These are phyloP conservation scores for Beauveria caledonica DNA, from an alignment of 2,329 filamentous ascomycete genomes.

Conservation along the genomic window DNA sequence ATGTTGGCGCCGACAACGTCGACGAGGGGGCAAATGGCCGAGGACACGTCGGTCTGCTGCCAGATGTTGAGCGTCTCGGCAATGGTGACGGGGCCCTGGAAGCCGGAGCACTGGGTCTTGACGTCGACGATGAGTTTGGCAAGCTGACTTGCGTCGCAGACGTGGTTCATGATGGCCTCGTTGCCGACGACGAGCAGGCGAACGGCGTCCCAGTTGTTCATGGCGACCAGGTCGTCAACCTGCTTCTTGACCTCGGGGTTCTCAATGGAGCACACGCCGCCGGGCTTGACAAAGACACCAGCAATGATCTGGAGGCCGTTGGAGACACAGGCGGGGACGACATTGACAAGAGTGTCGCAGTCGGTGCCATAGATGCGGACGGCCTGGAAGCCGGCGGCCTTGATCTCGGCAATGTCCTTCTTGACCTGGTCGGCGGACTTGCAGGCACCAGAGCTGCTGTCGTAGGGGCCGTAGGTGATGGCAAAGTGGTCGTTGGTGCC, in stretches of 20 bases:
- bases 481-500: slow-evolving; percentile 53
- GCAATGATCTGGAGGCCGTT: slow-evolving; percentile 72
- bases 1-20: slow-evolving; percentile 81
- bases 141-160: slow-evolving; percentile 56
- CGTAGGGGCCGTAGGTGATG: slow-evolving; percentile 76
- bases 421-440: slow-evolving; percentile 52
- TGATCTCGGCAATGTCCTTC: slow-evolving; percentile 54
- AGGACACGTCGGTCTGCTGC: slow-evolving; percentile 51
- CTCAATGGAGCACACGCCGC: slow-evolving; percentile 45
- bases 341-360: slow-evolving; percentile 70
- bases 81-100: slow-evolving; percentile 69
- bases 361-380: slow-evolving; percentile 88
- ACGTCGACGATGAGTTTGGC: slow-evolving; percentile 60
- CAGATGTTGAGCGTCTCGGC: slow-evolving; percentile 78
- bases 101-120: slow-evolving; percentile 62
- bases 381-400: slow-evolving; percentile 56
- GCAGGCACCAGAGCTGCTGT: slow-evolving; percentile 48
- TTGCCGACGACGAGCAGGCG: slow-evolving; percentile 82
- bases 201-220: slow-evolving; percentile 67
- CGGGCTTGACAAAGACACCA: slow-evolving; percentile 73
- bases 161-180: slow-evolving; percentile 75
- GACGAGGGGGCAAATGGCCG: slow-evolving; percentile 60
- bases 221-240: slow-evolving; percentile 62
- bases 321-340: slow-evolving; percentile 59
- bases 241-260: slow-evolving; percentile 60